Evolutionary conservation across 2,329 filamentous ascomycete genomes (phyloP).

Genomic region (Fusarium penzigii): DNA sequence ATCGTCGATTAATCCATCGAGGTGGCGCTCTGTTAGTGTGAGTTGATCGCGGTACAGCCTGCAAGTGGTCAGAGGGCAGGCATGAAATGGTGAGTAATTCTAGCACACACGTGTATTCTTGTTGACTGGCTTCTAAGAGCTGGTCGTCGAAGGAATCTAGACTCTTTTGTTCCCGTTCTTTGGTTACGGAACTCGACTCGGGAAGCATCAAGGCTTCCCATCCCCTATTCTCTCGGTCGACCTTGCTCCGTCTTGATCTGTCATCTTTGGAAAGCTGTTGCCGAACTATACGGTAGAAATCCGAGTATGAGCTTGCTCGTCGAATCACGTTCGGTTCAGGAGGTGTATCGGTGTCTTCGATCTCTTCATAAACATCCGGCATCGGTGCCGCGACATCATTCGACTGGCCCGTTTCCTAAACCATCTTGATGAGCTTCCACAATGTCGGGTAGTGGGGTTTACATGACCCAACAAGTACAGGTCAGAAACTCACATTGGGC

Average conservation of each 20-base stretch:
- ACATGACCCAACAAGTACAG: conserved; percentile 26
- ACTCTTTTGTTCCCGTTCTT: conserved; percentile 24
- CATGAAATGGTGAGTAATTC: neutral
- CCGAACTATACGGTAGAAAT: conserved; percentile 68
- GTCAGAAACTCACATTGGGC: conserved; percentile 50
- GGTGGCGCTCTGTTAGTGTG: conserved; percentile 75
- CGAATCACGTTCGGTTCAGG: conserved; percentile 66
- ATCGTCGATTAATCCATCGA: conserved; percentile 76
- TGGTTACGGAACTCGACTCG: conserved; percentile 12
- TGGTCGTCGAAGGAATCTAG: conserved; percentile 56
- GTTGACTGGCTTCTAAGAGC: conserved; percentile 79
- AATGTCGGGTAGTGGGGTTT: conserved; percentile 13
- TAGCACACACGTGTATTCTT: conserved; percentile 73
- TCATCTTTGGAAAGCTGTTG: conserved; percentile 57
- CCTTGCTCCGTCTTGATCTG: conserved; percentile 40
- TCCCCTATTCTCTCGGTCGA: conserved; percentile 42
- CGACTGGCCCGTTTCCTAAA: conserved; percentile 55
- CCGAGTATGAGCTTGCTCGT: conserved; percentile 73
- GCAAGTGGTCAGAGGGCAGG: conserved; percentile 30
- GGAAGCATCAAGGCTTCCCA: conserved; percentile 53
- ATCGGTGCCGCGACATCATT: conserved; percentile 57
- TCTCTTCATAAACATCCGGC: conserved; percentile 58
- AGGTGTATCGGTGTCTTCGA: conserved; percentile 56
- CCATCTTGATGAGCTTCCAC: conserved; percentile 26
- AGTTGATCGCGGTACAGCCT: conserved; percentile 82